Base-by-base conservation (phyloP, 2,329 filamentous ascomycete species). In the Cordyceps fumosorosea region DNA sequence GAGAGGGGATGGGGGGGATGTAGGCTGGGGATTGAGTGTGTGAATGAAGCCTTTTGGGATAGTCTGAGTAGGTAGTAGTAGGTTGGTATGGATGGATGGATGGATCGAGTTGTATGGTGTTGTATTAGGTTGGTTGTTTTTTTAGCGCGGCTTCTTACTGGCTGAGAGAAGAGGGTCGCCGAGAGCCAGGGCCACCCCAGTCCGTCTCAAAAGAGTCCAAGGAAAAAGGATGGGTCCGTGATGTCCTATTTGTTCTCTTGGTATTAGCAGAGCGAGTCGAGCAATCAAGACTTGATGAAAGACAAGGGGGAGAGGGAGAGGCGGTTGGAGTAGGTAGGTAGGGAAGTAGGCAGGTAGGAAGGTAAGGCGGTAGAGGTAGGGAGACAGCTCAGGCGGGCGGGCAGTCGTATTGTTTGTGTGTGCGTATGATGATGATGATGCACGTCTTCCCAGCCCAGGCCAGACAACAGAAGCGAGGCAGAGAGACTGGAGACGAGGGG, bases 131-230 rank as follows among this genome's bases (percentile, higher is more conserved):
- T 54, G 58, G 51, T 54, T 55, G 58, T 55, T 55, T 55, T 61
- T 50, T 55, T 55, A 61, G 52, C 52, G 58, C 53, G 57, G 34
- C 48, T 60, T 53, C 48, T 12, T 60, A 44, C 48, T 52, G 57
- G 48, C 34, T 60, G 34, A 32, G n/a, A 53, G 48, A 52, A 45
- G 47, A 53, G 57, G 37, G 57, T 24, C 34, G 57, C 34, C 48
- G 42, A 37, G 57, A 60, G 57, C 57, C 48, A 53, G 57, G 57
- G 57, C 37, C 47, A 60, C 47, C 47, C 48, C 57, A 60, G 48
- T 53, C 57, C 26, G 57, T 45, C 56, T 50, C 34, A 59, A 51
- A 51, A 20, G 22, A 37, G 42, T 26, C 18, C 22, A 54, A 34
- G 29, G 34, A 44, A 44, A 42, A 44, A 47, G 50, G 54, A 37